Conservation (phyloP, 345 rosid species). For the Erodium maritimum region DNA sequence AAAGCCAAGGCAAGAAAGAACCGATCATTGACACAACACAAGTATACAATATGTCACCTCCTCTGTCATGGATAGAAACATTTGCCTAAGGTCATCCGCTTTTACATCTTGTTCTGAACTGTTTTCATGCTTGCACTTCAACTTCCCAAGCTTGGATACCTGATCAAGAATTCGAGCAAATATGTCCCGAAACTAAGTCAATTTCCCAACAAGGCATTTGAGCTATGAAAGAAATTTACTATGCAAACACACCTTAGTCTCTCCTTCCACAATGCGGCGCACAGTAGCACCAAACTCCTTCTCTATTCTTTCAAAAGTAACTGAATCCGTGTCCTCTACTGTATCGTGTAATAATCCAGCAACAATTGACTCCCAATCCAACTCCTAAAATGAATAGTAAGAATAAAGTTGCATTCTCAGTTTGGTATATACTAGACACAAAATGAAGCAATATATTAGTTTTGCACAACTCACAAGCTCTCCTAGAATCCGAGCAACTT, state of each 20-base stretch:
- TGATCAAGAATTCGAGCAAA: slow-evolving; percentile 10
- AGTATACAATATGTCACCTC: slow-evolving; percentile 38
- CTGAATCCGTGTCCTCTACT: slow-evolving; percentile 88
- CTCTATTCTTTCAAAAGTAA: slow-evolving; percentile 87
- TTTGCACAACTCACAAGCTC: slow-evolving; percentile 64
- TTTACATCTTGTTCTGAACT: slow-evolving; percentile 83
- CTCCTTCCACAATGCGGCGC: slow-evolving; percentile 95
- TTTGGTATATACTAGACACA: neutral
- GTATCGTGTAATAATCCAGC: slow-evolving; percentile 97
- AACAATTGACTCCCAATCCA: slow-evolving; percentile 97
- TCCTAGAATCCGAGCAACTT: slow-evolving; percentile 94
- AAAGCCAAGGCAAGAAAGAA: neutral
- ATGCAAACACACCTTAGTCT: slow-evolving; percentile 71
- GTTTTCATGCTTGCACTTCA: slow-evolving; percentile 65
- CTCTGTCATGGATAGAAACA: slow-evolving; percentile 96
- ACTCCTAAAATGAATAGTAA: slow-evolving; percentile 35
- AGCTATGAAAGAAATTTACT: neutral
- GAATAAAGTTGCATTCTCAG: neutral
- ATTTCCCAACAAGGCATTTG: neutral
- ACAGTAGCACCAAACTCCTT: slow-evolving; percentile 82
- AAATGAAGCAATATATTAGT: neutral
- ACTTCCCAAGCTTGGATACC: slow-evolving; percentile 94
- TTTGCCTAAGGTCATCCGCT: slow-evolving; percentile 97
- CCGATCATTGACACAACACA: slow-evolving; percentile 1
- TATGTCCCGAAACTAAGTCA: neutral